Evolutionary conservation across 371 early-diverging fungal genomes (phyloP), one percentile per base, ranked within the genome.

Genomic region (Mortierella sp.): DNA sequence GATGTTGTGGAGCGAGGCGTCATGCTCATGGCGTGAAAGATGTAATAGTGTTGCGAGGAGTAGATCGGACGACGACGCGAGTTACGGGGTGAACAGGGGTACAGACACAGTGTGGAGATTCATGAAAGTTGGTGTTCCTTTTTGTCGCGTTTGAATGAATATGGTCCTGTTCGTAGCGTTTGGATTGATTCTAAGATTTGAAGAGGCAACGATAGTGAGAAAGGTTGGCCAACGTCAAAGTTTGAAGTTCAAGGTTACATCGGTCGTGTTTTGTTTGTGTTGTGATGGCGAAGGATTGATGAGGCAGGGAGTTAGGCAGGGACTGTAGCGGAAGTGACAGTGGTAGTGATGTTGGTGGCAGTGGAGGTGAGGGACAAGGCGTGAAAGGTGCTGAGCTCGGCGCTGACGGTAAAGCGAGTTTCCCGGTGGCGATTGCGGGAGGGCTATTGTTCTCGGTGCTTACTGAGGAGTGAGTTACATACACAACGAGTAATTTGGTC

Each of bases 1-100:
- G 70, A n/a, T 64, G 77, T 76, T 22, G 76, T 47, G 24, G 74
- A 64, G 24, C 61, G 69, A 22, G 64, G 79, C 26, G 66, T 66
- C 67, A 79, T 58, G 66, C 70, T 70, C 79, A 74, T 74, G 63
- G 48, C 19, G 41, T 31, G 53, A 43, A 34, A 43, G 55, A 61
- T 10, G 19, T 41, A 24, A 34, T 29, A 9, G 44, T 16, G 55
- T 61, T 43, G 45, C 2, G 31, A 11, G 61, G n/a, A n/a, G n/a
- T n/a, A n/a, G n/a, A n/a, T n/a, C n/a, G n/a, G n/a, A n/a, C n/a
- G n/a, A n/a, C 34, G 61, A 31, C 61, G 61, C 68, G 48, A 45
- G 47, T 45, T 66, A 45, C 10, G 66, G 11, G 66, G 13, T 44
- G 29, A 31, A 31, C 5, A 66, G 45, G 31, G 66, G 66, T 34